Base-by-base conservation (phyloP, 1,284 basidiomycete species). In the Leccinum fallax region DNA sequence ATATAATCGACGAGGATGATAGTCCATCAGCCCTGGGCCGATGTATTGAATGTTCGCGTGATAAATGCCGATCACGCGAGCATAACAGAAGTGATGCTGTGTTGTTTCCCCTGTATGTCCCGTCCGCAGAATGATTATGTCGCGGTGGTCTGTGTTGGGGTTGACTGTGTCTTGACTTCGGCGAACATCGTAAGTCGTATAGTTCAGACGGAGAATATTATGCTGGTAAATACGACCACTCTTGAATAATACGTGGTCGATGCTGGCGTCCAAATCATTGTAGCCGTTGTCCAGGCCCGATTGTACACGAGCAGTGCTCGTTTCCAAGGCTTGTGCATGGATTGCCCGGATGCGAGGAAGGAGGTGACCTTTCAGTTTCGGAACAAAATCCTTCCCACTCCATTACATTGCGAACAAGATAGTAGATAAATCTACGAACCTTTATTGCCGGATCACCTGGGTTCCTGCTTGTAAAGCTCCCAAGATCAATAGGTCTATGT, bases 131-230 rank as follows among this genome's bases (percentile, higher is more conserved):
- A 69, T 19, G 61, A 66, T 63, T n/a, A 68, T 55, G 28, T 68
- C 19, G 9, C 46, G 21, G 26, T 58, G 63, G 10, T 21, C 10
- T 0, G 53, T 59, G 6, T 54, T 24, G 19, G 63, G 60, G 48
- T 70, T 70, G 48, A 71, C 30, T 2, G 57, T 53, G 48, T 71
- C 68, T 40, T 65, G 64, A 5, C 28, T 49, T 4, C 60, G 30
- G 8, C 49, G 30, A 19, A 63, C n/a, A 34, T 63, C 52, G 60
- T 61, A 52, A 38, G 58, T 59, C 19, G 54, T 53, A 36, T 57
- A 63, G 40, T 57, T 55, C 4, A 55, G 24, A 19, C 53, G 38
- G 15, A 58, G 52, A 5, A 61, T 56, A 16, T 63, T 34, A 28
- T 21, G 55, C n/a, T 26, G 32, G 15, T 65, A 66, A 1, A 71